These are phyloP conservation scores for Acacia crassicarpa DNA, from an alignment of 306 rosid species.

Conservation along the genomic window DNA sequence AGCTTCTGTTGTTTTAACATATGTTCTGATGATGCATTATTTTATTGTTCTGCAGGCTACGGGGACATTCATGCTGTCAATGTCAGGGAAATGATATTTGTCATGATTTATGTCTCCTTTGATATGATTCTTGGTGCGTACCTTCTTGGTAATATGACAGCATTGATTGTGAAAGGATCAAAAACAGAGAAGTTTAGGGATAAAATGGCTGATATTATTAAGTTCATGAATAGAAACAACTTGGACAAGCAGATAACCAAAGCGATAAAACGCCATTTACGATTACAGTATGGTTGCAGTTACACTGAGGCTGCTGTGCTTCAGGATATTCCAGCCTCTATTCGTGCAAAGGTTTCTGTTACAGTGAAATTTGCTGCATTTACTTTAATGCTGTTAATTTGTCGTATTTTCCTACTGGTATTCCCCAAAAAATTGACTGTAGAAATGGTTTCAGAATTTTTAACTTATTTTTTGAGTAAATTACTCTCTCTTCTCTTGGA, in stretches of 20 bases:
- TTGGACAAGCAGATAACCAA: slow-evolving; percentile 42
- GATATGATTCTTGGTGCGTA: slow-evolving; percentile 80
- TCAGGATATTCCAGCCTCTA: slow-evolving; percentile 60
- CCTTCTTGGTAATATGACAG: slow-evolving; percentile 67
- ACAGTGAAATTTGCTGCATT: background rate
- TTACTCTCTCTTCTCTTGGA: background rate
- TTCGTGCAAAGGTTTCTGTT: slow-evolving; percentile 53
- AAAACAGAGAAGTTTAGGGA: slow-evolving; percentile 72
- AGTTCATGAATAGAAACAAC: slow-evolving; percentile 49
- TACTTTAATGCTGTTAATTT: too few relatives aligned
- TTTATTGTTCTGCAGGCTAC: slow-evolving; percentile 44
- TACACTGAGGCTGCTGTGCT: slow-evolving; percentile 50
- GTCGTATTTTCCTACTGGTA: background rate
- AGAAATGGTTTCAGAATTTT: background rate
- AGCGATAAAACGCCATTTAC: slow-evolving; percentile 47
- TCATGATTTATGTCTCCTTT: slow-evolving; percentile 67
- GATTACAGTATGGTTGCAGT: slow-evolving; percentile 49
- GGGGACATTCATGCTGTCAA: slow-evolving; percentile 76
- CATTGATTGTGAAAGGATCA: slow-evolving; percentile 68
- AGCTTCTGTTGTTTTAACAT: background rate
- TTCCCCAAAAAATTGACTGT: background rate
- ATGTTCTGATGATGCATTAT: background rate
- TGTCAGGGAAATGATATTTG: slow-evolving; percentile 71
- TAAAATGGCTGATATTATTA: slow-evolving; percentile 53
- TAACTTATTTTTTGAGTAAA: background rate